Conservation (phyloP, 1,284 basidiomycete genomes). For the Trichosporon ovoides region DNA sequence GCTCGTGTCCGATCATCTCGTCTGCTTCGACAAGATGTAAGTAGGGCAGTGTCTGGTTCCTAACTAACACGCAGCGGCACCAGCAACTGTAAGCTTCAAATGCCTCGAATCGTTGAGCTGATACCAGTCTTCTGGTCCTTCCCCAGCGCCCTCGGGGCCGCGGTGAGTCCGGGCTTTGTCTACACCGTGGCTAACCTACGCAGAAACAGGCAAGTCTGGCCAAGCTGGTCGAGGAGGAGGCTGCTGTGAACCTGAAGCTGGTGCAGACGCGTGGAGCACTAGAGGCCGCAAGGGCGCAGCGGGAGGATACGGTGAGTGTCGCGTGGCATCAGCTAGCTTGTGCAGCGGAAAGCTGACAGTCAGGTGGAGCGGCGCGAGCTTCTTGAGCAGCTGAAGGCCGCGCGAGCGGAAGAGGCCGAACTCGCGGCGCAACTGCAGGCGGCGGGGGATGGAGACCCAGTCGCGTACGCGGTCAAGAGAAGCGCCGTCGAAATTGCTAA, state of each 20-base stretch:
- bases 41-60: conserved; percentile 10
- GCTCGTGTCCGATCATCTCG: conserved; percentile 73
- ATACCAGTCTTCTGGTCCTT: conserved; percentile 82
- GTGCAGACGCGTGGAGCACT: conserved; percentile 47
- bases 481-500: conserved; percentile 65
- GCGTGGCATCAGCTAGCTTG: not conserved
- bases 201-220: conserved; percentile 54
- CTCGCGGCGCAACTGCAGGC: conserved; percentile 56
- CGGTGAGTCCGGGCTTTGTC: conserved; percentile 52
- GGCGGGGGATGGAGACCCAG: conserved; percentile 76
- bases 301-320: not conserved
- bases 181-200: not conserved
- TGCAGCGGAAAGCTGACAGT: not conserved
- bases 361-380: conserved; percentile 57
- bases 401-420: conserved; percentile 15
- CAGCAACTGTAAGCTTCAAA: conserved; percentile 65
- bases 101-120: not conserved
- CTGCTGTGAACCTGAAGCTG: conserved; percentile 47
- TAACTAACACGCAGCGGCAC: conserved; percentile 55
- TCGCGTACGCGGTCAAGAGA: conserved; percentile 67
- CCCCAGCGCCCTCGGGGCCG: conserved; percentile 73
- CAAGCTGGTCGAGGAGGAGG: conserved; percentile 55
- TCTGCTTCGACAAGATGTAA: conserved; percentile 73
- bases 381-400: conserved; percentile 52
- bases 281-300: conserved; percentile 24